Evolutionary conservation across 805 yeast genomes (phyloP).

Genomic region (Cyberlindnera petersonii): DNA sequence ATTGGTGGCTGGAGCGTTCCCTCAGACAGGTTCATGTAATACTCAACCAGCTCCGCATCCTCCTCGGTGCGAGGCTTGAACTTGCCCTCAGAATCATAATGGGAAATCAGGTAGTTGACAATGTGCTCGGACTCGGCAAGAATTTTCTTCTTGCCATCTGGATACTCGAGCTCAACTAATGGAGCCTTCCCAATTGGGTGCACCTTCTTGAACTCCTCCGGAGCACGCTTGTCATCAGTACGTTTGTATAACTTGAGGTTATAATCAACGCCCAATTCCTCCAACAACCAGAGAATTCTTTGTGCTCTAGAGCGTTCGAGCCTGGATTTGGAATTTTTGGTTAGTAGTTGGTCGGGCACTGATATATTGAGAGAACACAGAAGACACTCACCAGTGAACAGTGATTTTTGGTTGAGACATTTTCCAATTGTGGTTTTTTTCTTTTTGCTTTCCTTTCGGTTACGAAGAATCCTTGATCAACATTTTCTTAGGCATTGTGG

Average conservation of each 20-base stretch:
- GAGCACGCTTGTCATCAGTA: slow-evolving; percentile 42
- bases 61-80: slow-evolving; percentile 37
- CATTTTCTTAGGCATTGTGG: too few relatives aligned
- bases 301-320: slow-evolving; percentile 49
- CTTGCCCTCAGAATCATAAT: slow-evolving; percentile 42
- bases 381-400: slow-evolving; percentile 23
- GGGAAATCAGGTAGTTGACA: slow-evolving; percentile 44
- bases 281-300: slow-evolving; percentile 62
- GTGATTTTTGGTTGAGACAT: slow-evolving; percentile 16
- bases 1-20: slow-evolving; percentile 54
- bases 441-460: too few relatives aligned
- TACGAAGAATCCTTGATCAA: too few relatives aligned
- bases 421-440: too few relatives aligned
- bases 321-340: slow-evolving; percentile 14
- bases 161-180: slow-evolving; percentile 43
- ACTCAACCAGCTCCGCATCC: slow-evolving; percentile 43
- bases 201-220: slow-evolving; percentile 43
- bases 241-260: slow-evolving; percentile 51
- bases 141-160: slow-evolving; percentile 25
- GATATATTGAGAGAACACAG: too few relatives aligned
- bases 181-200: slow-evolving; percentile 69
- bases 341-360: too few relatives aligned
- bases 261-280: slow-evolving; percentile 52
- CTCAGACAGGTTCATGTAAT: slow-evolving; percentile 55
- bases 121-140: slow-evolving; percentile 63